phyloP scores from a whole-genome alignment of 73 alveolate species.

The Paramecium sexaurelia region DNA sequence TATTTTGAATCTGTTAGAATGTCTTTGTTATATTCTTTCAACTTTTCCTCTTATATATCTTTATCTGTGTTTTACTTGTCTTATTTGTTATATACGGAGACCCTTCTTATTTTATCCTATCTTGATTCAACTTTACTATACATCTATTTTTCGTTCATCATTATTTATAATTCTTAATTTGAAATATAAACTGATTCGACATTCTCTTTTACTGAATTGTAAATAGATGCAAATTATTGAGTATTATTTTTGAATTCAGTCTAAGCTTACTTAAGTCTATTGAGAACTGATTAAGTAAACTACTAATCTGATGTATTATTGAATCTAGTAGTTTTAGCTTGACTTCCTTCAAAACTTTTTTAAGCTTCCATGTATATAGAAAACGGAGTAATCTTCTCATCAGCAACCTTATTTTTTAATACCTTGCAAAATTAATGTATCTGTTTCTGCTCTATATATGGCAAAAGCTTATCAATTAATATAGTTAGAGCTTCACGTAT shows the following conservation, averaged over 20 bases:
- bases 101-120: background rate
- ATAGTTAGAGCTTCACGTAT: background rate
- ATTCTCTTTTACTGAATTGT: conserved; percentile 29
- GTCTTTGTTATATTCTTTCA: background rate
- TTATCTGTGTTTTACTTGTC: background rate
- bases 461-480: background rate
- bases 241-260: background rate
- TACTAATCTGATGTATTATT: background rate
- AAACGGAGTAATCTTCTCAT: background rate
- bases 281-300: background rate
- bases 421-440: background rate
- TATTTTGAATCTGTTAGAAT: background rate
- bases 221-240: background rate
- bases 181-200: conserved; percentile 14
- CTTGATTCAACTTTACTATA: background rate
- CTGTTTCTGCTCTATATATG: background rate
- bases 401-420: background rate
- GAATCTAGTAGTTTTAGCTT: background rate
- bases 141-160: background rate
- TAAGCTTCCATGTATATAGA: background rate
- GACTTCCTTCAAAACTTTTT: background rate
- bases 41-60: background rate
- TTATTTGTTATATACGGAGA: background rate
- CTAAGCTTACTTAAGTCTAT: background rate
- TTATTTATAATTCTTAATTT: background rate